phyloP scores from a whole-genome alignment of 2,329 filamentous ascomycete genomes.

The Pseudocercospora eumusae region DNA sequence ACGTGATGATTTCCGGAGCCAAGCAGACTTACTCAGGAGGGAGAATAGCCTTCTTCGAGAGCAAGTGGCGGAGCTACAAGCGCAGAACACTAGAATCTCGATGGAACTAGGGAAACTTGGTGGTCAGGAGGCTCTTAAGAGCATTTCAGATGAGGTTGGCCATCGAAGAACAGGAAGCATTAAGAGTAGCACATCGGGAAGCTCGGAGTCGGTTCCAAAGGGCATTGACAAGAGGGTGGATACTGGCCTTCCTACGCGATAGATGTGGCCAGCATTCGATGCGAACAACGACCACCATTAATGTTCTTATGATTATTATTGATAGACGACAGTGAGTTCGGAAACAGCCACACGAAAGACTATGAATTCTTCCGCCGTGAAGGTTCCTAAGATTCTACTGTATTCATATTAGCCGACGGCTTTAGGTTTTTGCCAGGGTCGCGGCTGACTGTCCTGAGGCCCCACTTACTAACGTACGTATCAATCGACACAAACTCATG shows the following conservation, averaged over 20 bases:
- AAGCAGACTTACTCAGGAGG: slow-evolving; percentile 50
- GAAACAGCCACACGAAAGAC: background rate
- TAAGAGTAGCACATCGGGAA: slow-evolving; percentile 21
- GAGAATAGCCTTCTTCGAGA: slow-evolving; percentile 54
- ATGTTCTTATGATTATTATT: background rate
- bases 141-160: slow-evolving; percentile 24
- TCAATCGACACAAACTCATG: background rate
- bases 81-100: slow-evolving; percentile 58
- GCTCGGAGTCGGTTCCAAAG: slow-evolving; percentile 1
- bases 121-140: slow-evolving; percentile 36
- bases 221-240: slow-evolving; percentile 4
- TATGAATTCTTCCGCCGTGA: slow-evolving; percentile 2
- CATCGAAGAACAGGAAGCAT: slow-evolving; percentile 20
- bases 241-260: background rate
- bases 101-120: slow-evolving; percentile 41
- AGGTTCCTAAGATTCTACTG: background rate
- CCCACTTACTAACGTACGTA: too few relatives aligned
- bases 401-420: slow-evolving; percentile 3
- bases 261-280: background rate
- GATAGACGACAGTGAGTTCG: slow-evolving; percentile 5
- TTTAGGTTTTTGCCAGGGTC: slow-evolving; percentile 4
- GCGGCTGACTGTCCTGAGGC: background rate
- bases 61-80: slow-evolving; percentile 58
- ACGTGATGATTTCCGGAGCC: slow-evolving; percentile 48
- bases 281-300: background rate